phyloP scores from a whole-genome alignment of 169 alveolate genomes.

The Plasmodium berghei region DNA sequence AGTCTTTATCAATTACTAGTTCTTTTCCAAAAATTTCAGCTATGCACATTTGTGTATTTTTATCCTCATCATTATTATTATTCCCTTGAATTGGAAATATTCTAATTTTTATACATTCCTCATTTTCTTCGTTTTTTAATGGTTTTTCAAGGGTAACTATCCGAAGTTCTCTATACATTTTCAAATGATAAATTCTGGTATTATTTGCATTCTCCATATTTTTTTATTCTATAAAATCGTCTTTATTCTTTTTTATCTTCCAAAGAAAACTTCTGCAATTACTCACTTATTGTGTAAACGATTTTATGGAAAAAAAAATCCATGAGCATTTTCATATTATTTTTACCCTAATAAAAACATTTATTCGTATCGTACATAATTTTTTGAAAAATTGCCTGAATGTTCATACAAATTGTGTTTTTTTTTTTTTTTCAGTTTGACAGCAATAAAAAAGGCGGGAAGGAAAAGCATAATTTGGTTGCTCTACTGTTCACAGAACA shows the following conservation, averaged over 20 bases:
- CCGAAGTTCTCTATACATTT: slow-evolving; percentile 42
- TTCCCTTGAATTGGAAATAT: slow-evolving; percentile 8
- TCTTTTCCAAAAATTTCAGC: slow-evolving; percentile 92
- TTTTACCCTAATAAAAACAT: no score
- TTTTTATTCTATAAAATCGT: not conserved
- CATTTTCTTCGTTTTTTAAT: slow-evolving; percentile 45
- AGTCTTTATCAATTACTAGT: slow-evolving; percentile 88
- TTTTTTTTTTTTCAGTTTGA: no score
- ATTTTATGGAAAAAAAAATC: no score
- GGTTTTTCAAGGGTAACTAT: slow-evolving; percentile 61
- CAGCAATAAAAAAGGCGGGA: no score
- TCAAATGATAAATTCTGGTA: slow-evolving; percentile 42
- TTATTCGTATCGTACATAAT: no score
- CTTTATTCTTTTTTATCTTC: slow-evolving; percentile 8
- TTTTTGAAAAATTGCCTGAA: no score
- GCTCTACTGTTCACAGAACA: no score
- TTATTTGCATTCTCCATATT: slow-evolving; percentile 16
- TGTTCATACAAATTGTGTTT: no score
- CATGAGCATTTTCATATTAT: no score
- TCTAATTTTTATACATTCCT: slow-evolving; percentile 48
- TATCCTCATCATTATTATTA: slow-evolving; percentile 13
- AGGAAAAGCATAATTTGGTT: no score
- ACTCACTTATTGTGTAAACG: no score
- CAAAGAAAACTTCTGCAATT: not conserved
- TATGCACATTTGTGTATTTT: slow-evolving; percentile 44